Conservation (phyloP, 1,139 yeast genomes). For the Yamadazyma friedrichii region DNA sequence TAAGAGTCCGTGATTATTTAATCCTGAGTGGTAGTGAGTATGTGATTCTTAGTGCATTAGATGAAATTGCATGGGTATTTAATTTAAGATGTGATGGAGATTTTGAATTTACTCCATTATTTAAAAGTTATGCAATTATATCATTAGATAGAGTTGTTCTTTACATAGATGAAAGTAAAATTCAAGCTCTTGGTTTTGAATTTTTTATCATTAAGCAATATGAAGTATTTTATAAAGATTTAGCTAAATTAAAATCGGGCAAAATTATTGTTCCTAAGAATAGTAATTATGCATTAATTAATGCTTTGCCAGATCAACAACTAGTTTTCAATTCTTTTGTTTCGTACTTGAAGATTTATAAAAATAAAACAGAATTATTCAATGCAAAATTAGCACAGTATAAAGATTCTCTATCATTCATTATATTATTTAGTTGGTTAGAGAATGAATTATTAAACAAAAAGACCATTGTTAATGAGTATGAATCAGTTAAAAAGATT, state of each 20-base stretch:
- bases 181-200: conserved; percentile 12
- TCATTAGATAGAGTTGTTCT: conserved; percentile 26
- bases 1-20: conserved; percentile 24
- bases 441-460: conserved; percentile 29
- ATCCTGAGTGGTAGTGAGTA: conserved; percentile 20
- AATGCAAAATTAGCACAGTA: conserved; percentile 39
- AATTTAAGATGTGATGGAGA: conserved; percentile 46
- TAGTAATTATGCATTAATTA: conserved; percentile 25
- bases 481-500: conserved; percentile 40
- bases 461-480: conserved; percentile 28
- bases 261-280: conserved; percentile 19
- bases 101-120: conserved; percentile 47
- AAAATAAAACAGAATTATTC: conserved; percentile 34
- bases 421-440: conserved; percentile 38
- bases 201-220: conserved; percentile 29
- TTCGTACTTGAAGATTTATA: conserved; percentile 31
- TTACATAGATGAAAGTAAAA: conserved; percentile 38
- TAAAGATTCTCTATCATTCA: conserved; percentile 41
- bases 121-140: conserved; percentile 45
- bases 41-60: conserved; percentile 41
- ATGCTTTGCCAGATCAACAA: conserved; percentile 21
- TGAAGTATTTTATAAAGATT: conserved; percentile 28
- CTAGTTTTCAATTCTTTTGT: conserved; percentile 30
- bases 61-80: conserved; percentile 54
- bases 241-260: conserved; percentile 16